Base-by-base conservation (phyloP, 306 rosid genomes). In the Corylus americana region DNA sequence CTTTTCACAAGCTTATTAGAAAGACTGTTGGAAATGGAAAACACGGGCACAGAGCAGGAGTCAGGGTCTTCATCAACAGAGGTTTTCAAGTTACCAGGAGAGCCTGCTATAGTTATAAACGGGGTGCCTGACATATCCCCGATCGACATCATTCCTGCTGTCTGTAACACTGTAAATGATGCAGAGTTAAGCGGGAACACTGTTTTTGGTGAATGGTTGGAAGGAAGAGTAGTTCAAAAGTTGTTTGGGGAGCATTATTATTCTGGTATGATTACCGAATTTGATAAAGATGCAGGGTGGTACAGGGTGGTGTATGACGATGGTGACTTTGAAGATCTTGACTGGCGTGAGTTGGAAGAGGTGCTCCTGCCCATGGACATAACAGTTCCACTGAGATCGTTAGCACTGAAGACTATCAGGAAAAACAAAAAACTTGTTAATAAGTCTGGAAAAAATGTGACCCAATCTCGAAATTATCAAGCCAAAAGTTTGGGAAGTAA, bases 281-380 rank as follows among this genome's bases (percentile, higher is more conserved):
- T 62, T 74, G 97, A 94, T 86, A 90, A 83, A 74, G 89, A 82
- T 49, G 11, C 84, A 4, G 89, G 97, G 54, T 88, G 97, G 97
- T 94, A 82, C 79, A 89, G 92, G 79, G 92, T 94, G 69, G 86
- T 72, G 53, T 94, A 94, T 61, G 97, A 92, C 84, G 97, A 94
- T 66, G 97, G 95, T 12, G 97, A 91, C 75, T 79, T 84, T 2
- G 97, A 92, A 85, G 97, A 94, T 86, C 92, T 94, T 11, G 93
- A 92, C 68, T 92, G 97, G 97, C 76, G 53, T n/a, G 93, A 89
- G 85, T 81, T 94, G 83, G 85, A 88, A 86, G 88, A 81, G 83
- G 86, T 92, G 85, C 91, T 94, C 54, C 85, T 78, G 81, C 98
- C 98, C 72, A 64, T 92, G 83, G 98, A 92, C 51, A 86, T 88